Conservation (phyloP, 768 basidiomycete species). For the Melanogaster broomeanus region DNA sequence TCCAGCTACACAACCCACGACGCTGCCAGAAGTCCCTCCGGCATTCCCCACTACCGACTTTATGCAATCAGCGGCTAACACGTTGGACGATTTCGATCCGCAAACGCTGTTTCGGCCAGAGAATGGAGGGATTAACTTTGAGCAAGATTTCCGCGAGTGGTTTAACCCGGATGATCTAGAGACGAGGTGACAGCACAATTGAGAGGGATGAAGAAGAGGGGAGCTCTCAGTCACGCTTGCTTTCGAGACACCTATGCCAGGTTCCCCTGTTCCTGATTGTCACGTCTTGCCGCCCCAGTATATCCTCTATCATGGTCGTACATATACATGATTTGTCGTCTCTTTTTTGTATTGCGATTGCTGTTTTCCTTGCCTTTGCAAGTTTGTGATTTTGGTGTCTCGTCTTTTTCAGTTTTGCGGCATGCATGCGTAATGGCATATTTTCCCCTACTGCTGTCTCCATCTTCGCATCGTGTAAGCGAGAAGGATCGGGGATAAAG, state of each 20-base stretch:
- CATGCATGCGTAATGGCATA: conserved; percentile 22
- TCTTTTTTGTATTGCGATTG: background rate
- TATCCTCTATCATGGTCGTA: background rate
- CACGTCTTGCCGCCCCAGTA: too few relatives aligned
- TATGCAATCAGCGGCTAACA: conserved; percentile 42
- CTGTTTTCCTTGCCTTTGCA: background rate
- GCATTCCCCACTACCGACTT: conserved; percentile 39
- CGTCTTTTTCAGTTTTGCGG: background rate
- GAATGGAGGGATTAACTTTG: conserved; percentile 57
- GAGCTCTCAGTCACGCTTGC: background rate
- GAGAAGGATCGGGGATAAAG: background rate
- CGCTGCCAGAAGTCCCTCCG: conserved; percentile 27
- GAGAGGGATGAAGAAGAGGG: conserved; percentile 4
- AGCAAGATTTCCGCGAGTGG: conserved; percentile 77
- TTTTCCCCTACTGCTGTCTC: background rate
- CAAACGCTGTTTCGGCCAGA: conserved; percentile 43
- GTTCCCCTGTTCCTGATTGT: too few relatives aligned
- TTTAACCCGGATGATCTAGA: conserved; percentile 56
- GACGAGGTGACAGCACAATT: conserved; percentile 16
- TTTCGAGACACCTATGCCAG: too few relatives aligned
- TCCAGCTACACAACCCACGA: conserved; percentile 23
- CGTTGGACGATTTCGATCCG: conserved; percentile 41
- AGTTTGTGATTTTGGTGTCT: too few relatives aligned
- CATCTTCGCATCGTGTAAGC: background rate
- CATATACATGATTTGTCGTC: background rate